These are phyloP conservation scores for Salix udensis DNA, from an alignment of 345 rosid genomes.

Conservation along the genomic window DNA sequence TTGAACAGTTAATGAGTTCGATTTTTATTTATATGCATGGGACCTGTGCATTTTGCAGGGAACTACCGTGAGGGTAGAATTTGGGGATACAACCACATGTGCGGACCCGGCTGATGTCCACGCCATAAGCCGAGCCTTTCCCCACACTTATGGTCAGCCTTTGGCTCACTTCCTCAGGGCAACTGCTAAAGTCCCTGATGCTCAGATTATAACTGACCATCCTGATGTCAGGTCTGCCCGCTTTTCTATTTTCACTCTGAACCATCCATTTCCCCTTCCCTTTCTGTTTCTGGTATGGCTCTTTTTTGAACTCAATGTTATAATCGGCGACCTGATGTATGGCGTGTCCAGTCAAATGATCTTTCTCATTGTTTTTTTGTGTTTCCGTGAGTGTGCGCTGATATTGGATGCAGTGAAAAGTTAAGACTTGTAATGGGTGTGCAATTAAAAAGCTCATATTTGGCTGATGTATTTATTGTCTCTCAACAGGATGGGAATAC, in stretches of 20 bases:
- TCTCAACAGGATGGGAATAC: conserved; percentile 74
- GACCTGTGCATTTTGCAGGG: conserved; percentile 47
- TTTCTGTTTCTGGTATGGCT: not conserved
- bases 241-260: not conserved
- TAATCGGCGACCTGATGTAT: not conserved
- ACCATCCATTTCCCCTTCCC: not conserved
- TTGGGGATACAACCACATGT: conserved; percentile 74
- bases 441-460: not conserved
- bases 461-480: not conserved
- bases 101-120: conserved; percentile 66
- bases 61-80: conserved; percentile 89
- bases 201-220: conserved; percentile 85
- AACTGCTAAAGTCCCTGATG: conserved; percentile 81
- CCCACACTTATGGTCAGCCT: conserved; percentile 82
- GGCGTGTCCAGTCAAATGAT: not conserved
- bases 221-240: conserved; percentile 56
- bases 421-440: not conserved
- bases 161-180: conserved; percentile 93
- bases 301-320: not conserved
- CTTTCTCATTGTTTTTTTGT: not conserved
- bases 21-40: not conserved
- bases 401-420: not conserved
- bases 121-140: conserved; percentile 60
- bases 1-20: not conserved
- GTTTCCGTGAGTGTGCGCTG: not conserved